phyloP scores from a whole-genome alignment of 352 stramenopile species.

The Lagenidium sp. region DNA sequence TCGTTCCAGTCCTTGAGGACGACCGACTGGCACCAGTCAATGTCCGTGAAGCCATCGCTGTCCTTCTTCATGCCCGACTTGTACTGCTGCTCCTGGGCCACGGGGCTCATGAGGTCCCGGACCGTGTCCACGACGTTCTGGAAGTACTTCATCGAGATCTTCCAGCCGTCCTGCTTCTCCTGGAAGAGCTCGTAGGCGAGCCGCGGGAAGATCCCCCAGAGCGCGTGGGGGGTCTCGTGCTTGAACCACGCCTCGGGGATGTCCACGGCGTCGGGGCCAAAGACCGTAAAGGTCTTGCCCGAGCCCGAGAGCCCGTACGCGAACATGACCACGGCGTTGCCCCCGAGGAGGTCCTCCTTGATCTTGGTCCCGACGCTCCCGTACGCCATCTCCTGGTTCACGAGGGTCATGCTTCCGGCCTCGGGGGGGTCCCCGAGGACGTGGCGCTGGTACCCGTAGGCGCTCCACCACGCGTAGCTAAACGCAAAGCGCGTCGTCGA shows the following conservation, averaged over 20 bases:
- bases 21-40: slow-evolving; percentile 90
- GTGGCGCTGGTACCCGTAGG: slow-evolving; percentile 89
- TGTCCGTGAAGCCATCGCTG: slow-evolving; percentile 92
- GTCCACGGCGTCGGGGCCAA: slow-evolving; percentile 89
- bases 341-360: slow-evolving; percentile 84
- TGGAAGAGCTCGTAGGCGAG: slow-evolving; percentile 93
- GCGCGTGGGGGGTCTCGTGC: slow-evolving; percentile 78
- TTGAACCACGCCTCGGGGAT: slow-evolving; percentile 93
- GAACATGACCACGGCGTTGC: slow-evolving; percentile 92
- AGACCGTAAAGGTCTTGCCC: slow-evolving; percentile 93
- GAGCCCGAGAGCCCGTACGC: slow-evolving; percentile 89
- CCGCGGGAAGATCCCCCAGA: slow-evolving; percentile 90
- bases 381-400: slow-evolving; percentile 90
- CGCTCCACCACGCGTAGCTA: slow-evolving; percentile 92
- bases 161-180: slow-evolving; percentile 93
- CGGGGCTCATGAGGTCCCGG: slow-evolving; percentile 90
- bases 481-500: slow-evolving; percentile 91
- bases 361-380: slow-evolving; percentile 86
- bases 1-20: slow-evolving; percentile 93
- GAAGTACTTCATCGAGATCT: slow-evolving; percentile 97
- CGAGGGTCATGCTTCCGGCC: slow-evolving; percentile 79
- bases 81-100: slow-evolving; percentile 92
- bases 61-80: slow-evolving; percentile 94
- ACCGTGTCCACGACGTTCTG: slow-evolving; percentile 95
- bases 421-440: slow-evolving; percentile 52